Percentiles rank a stretch among this genome's conserved stretches.
Evolutionary conservation across 805 yeast genomes (phyloP).

Genomic region (Hyphopichia homilentoma): DNA sequence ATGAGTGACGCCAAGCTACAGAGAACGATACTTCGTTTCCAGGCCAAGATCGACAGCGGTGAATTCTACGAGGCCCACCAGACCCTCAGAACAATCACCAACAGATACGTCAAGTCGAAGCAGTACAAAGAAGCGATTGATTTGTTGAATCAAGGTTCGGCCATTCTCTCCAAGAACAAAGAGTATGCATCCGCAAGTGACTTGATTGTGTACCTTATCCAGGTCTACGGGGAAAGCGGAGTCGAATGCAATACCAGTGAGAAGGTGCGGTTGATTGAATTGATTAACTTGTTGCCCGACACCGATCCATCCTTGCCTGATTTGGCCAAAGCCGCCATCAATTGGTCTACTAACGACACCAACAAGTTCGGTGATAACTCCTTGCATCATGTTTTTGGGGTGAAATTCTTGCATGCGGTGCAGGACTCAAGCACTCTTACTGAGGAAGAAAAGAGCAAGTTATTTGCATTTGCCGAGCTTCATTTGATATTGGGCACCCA

Average conservation of each 20-base stretch:
- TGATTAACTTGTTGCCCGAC: conserved; percentile 43
- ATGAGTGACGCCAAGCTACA: conserved; percentile 42
- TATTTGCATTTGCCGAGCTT: conserved; percentile 66
- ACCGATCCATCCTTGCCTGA: conserved; percentile 51
- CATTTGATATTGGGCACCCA: conserved; percentile 66
- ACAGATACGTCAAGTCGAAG: conserved; percentile 70
- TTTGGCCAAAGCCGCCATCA: conserved; percentile 60
- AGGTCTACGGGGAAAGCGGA: conserved; percentile 55
- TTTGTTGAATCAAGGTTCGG: conserved; percentile 66
- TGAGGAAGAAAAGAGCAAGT: conserved; percentile 31
- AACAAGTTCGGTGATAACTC: conserved; percentile 67
- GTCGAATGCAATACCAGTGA: conserved; percentile 30
- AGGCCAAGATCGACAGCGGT: conserved; percentile 63
- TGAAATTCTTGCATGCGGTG: conserved; percentile 47
- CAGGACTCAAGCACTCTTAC: conserved; percentile 10
- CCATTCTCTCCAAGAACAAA: conserved; percentile 60
- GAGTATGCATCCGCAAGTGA: conserved; percentile 84
- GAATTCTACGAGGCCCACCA: conserved; percentile 96
- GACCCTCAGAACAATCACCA: conserved; percentile 84
- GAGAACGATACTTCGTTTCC: conserved; percentile 62
- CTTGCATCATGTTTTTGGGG: conserved; percentile 71
- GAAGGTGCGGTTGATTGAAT: conserved; percentile 45
- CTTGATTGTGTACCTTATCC: conserved; percentile 66
- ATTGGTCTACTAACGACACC: conserved; percentile 56
- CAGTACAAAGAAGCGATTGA: conserved; percentile 71